Percentiles rank a stretch among this genome's conserved stretches.
These are phyloP conservation scores for Xerocomellus chrysenteron DNA, from an alignment of 768 basidiomycete genomes.

Conservation along the genomic window DNA sequence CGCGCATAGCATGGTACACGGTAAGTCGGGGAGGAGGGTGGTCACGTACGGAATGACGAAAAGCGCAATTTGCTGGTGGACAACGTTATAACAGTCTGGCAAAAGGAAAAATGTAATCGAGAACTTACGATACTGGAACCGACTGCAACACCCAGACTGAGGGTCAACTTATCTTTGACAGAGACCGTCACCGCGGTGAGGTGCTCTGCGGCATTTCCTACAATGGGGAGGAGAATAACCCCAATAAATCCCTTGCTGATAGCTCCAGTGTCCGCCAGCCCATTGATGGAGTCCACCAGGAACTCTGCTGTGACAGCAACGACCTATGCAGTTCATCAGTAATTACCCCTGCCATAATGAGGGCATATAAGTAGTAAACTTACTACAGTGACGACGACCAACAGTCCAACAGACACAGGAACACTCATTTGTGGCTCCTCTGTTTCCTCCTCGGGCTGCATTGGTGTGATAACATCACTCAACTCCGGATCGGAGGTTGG, in stretches of 20 bases:
- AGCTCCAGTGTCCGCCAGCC: constrained; percentile 52
- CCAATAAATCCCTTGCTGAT: constrained; percentile 85
- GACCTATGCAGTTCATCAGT: constrained; percentile 33
- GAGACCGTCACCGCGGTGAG: constrained; percentile 90
- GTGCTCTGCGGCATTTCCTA: constrained; percentile 89
- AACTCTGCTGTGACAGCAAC: constrained; percentile 58
- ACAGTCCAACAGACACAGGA: constrained; percentile 48
- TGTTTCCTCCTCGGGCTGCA: constrained; percentile 26
- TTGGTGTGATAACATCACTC: neutral
- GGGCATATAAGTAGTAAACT: constrained; percentile 20
- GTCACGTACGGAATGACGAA: constrained; percentile 59
- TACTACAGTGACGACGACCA: constrained; percentile 63
- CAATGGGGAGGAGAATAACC: constrained; percentile 84
- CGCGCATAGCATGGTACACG: neutral
- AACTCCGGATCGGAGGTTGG: constrained; percentile 12
- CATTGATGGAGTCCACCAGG: constrained; percentile 80
- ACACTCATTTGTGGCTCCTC: constrained; percentile 54
- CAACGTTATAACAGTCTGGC: neutral
- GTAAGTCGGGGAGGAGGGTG: neutral
- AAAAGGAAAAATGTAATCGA: neutral
- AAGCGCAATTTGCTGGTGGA: constrained; percentile 63
- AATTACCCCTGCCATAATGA: neutral
- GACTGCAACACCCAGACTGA: constrained; percentile 85
- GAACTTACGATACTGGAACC: constrained; percentile 72
- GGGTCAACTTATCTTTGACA: constrained; percentile 83